Evolutionary conservation across 2,329 filamentous ascomycete genomes (phyloP), one percentile per base, ranked within the genome.

Genomic region (Xylaria hypoxylon): DNA sequence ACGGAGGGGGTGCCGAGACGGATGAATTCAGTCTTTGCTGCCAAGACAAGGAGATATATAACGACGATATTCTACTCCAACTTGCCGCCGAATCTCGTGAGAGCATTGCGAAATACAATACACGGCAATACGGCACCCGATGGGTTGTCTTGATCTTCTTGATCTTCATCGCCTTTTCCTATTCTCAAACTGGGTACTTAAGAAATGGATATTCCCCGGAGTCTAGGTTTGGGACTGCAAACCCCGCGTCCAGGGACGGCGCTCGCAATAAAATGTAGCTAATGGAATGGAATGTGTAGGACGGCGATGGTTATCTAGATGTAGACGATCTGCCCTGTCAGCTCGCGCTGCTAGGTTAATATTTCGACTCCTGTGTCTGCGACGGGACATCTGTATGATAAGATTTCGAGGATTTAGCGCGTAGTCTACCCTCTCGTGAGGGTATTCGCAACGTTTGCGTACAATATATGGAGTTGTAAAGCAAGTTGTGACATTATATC

Each of bases 1-100:
- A 33, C 58, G 58, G 61, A 64, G 58, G 48, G 44, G 19, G 45
- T 17, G 47, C 57, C 57, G 52, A 59, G 62, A 33, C 68, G 71
- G 71, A 68, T 73, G 64, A 70, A 74, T 72, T 67, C 67, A 68
- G 69, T 67, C 69, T 68, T 73, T 64, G 59, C 62, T 65, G 72
- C 72, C 72, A 75, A 74, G 73, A 57, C 26, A 50, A 59, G 42
- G 58, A 68, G 55, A 44, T 53, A 58, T 48, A 68, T 28, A 70
- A 64, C 59, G 44, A 68, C 31, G 68, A 72, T 69, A 69, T 67
- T 71, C 68, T 52, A 68, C 51, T 69, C 64, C 22, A 68, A 58
- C 60, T 65, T 48, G 62, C 45, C 45, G 17, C 33, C 15, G 53
- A 42, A 11, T 55, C 19, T 28, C 6, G 11, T 10, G 28, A 58